Evolutionary conservation across 768 basidiomycete genomes (phyloP).

Genomic region (Tricholoma terreum): DNA sequence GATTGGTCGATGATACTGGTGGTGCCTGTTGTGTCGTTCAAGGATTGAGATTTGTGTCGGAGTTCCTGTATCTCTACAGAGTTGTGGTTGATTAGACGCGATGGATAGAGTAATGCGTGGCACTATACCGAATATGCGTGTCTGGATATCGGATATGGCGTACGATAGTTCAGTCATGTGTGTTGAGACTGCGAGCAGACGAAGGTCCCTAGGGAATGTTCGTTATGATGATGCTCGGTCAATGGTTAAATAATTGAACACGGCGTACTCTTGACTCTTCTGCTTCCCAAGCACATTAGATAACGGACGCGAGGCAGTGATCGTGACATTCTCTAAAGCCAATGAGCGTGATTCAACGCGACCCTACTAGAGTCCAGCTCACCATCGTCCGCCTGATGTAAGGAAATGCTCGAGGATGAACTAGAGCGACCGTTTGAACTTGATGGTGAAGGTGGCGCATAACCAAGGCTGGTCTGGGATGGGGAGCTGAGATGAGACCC

Average conservation of each 20-base stretch:
- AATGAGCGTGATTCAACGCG: constrained; percentile 12
- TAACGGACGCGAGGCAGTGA: constrained; percentile 53
- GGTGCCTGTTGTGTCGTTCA: constrained; percentile 52
- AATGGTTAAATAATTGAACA: constrained; percentile 16
- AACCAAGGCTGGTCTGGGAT: constrained; percentile 32
- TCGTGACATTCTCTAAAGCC: constrained; percentile 65
- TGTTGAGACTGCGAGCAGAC: constrained; percentile 72
- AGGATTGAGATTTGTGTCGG: constrained; percentile 78
- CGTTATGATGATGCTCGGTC: constrained; percentile 2
- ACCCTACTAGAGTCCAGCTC: constrained; percentile 16
- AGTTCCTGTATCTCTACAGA: constrained; percentile 85
- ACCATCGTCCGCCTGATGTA: constrained; percentile 67
- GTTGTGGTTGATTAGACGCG: constrained; percentile 4
- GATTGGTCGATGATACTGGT: constrained; percentile 79
- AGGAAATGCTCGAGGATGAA: constrained; percentile 55
- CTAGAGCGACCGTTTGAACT: constrained; percentile 33
- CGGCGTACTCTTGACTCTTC: constrained; percentile 67
- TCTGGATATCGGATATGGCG: constrained; percentile 85
- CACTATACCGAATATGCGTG: constrained; percentile 79
- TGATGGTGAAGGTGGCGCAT: constrained; percentile 38
- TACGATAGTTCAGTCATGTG: constrained; percentile 88
- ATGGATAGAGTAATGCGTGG: constrained; percentile 1
- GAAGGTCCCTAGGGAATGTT: constrained; percentile 56
- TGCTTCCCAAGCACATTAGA: constrained; percentile 47
- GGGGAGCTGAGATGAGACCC: constrained; percentile 30